Evolutionary conservation across 495 filamentous ascomycete genomes (phyloP).

Genomic region (Hypoxylon lenormandii): DNA sequence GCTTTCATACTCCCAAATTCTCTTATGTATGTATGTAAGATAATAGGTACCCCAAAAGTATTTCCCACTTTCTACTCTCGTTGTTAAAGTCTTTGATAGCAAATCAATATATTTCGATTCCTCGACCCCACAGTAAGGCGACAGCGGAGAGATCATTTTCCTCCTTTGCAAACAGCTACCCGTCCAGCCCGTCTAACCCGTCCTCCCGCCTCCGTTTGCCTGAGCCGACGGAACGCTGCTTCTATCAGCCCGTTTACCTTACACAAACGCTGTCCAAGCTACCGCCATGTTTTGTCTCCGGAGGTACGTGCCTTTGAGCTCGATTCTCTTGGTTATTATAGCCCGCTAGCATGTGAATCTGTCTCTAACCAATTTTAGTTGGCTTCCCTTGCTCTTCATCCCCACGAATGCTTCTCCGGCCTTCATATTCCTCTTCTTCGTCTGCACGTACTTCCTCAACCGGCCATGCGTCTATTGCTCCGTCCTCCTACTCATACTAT

Average conservation of each 20-base stretch:
- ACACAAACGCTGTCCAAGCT: conserved; percentile 17
- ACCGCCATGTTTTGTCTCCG: conserved; percentile 82
- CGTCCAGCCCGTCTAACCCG: too few relatives aligned
- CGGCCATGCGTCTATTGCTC: conserved; percentile 93
- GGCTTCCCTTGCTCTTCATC: conserved; percentile 79
- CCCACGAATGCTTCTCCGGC: conserved; percentile 82
- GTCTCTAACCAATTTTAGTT: conserved; percentile 56
- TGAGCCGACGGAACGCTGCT: conserved; percentile 11
- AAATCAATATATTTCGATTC: conserved; percentile 1
- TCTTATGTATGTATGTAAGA: too few relatives aligned
- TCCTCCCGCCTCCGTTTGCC: conserved; percentile 18
- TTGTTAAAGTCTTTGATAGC: neutral
- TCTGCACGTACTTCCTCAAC: conserved; percentile 89
- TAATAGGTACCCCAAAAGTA: neutral
- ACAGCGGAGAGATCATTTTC: too few relatives aligned
- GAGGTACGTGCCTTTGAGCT: conserved; percentile 65
- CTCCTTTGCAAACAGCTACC: neutral
- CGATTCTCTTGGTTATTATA: neutral
- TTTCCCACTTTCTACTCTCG: neutral
- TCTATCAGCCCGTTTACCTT: conserved; percentile 31
- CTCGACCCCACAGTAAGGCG: too few relatives aligned
- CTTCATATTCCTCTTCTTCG: conserved; percentile 90
- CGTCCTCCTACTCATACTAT: conserved; percentile 85
- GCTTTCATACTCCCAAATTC: too few relatives aligned
- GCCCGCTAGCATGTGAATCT: neutral